Percentiles rank a stretch among this genome's conserved stretches.
Conservation (phyloP, 371 early-diverging fungal genomes). For the Mucor ambiguus region DNA sequence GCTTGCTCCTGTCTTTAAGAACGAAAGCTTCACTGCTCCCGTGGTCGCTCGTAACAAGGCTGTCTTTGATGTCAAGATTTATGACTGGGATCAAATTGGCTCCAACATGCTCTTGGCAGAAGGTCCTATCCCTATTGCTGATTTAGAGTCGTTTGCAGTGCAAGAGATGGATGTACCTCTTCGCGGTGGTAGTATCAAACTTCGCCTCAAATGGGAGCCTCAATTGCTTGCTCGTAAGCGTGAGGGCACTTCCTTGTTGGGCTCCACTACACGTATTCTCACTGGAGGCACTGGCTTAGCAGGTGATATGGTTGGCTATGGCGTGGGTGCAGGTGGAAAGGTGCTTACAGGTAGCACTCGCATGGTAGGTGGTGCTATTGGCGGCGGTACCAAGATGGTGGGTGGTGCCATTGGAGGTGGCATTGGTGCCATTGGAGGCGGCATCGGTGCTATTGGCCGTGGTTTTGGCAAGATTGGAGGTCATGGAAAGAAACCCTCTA, state of each 20-base stretch:
- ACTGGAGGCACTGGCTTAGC: constrained; percentile 22
- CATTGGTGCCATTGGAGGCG: constrained; percentile 28
- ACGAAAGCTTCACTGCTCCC: constrained; percentile 66
- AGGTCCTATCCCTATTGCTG: constrained; percentile 22
- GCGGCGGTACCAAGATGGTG: constrained; percentile 19
- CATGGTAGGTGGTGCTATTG: constrained; percentile 32
- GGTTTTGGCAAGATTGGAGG: constrained; percentile 27
- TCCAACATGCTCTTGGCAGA: constrained; percentile 53
- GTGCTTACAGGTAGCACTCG: constrained; percentile 23
- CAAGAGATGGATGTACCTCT: constrained; percentile 21
- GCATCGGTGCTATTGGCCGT: constrained; percentile 27
- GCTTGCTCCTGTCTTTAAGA: constrained; percentile 73
- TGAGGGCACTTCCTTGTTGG: constrained; percentile 24
- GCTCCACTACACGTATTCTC: constrained; percentile 24
- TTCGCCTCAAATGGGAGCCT: constrained; percentile 38
- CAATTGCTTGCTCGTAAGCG: constrained; percentile 33
- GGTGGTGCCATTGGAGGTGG: constrained; percentile 39
- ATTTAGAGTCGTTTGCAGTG: constrained; percentile 26
- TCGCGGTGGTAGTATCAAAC: constrained; percentile 13
- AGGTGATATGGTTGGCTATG: constrained; percentile 23
- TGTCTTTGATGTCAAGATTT: constrained; percentile 59
- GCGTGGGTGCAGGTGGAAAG: constrained; percentile 35
- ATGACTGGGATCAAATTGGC: constrained; percentile 77
- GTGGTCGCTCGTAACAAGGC: constrained; percentile 52
- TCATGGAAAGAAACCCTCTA: constrained; percentile 13